Evolutionary conservation across 495 filamentous ascomycete genomes (phyloP).

Genomic region (Aspergillus sclerotiicarbonarius): DNA sequence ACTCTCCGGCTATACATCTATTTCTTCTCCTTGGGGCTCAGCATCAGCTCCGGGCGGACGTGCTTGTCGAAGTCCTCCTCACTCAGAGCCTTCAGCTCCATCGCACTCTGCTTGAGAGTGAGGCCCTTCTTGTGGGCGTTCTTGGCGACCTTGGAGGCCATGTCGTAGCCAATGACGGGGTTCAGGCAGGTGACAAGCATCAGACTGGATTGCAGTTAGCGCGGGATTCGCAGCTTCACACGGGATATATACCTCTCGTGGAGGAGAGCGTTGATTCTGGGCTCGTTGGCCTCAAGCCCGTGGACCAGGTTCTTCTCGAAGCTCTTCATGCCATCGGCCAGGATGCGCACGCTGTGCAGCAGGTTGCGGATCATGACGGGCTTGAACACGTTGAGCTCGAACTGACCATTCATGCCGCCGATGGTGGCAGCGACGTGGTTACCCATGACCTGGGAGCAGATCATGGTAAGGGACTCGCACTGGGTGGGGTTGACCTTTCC

Average conservation of each 20-base stretch:
- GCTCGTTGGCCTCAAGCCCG: slow-evolving; percentile 89
- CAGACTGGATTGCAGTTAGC: slow-evolving; percentile 56
- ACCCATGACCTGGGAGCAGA: slow-evolving; percentile 96
- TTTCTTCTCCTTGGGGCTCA: slow-evolving; percentile 70
- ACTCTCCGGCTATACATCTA: slow-evolving; percentile 20
- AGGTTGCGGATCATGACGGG: slow-evolving; percentile 92
- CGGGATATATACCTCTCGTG: slow-evolving; percentile 67
- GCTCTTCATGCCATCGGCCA: slow-evolving; percentile 88
- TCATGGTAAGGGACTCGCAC: slow-evolving; percentile 96
- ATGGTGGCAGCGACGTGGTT: slow-evolving; percentile 91
- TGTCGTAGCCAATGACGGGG: slow-evolving; percentile 98
- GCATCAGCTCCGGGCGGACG: slow-evolving; percentile 96
- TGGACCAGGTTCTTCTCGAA: slow-evolving; percentile 92
- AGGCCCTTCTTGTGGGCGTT: slow-evolving; percentile 98
- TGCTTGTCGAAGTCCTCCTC: slow-evolving; percentile 88
- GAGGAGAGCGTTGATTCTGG: slow-evolving; percentile 80
- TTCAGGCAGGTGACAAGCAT: slow-evolving; percentile 99
- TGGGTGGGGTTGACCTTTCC: slow-evolving; percentile 99
- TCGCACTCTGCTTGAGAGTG: slow-evolving; percentile 87
- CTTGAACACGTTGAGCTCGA: slow-evolving; percentile 99
- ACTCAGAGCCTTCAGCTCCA: slow-evolving; percentile 89
- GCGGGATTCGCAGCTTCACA: background rate
- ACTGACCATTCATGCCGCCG: slow-evolving; percentile 95
- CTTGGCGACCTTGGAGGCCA: slow-evolving; percentile 97
- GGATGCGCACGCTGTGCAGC: slow-evolving; percentile 81